phyloP scores from a whole-genome alignment of 306 rosid species.

The Elaeagnus macrophylla region DNA sequence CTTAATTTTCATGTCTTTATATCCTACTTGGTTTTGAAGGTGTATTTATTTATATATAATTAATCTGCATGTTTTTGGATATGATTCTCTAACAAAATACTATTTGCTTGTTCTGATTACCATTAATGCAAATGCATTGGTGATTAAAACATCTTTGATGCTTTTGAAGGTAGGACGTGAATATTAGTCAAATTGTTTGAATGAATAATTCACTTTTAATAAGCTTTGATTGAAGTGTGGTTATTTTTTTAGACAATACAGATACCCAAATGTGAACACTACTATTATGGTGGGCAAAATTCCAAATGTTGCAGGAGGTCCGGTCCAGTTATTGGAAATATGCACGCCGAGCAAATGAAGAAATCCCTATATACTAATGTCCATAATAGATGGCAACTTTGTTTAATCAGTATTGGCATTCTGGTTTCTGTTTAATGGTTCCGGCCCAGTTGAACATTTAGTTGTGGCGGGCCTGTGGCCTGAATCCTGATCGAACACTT shows the following conservation, averaged over 20 bases:
- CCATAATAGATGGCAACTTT: too few species aligned
- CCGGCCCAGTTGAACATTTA: too few species aligned
- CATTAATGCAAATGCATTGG: background rate
- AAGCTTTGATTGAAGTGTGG: background rate
- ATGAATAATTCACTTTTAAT: background rate
- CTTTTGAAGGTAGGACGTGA: conserved; percentile 25
- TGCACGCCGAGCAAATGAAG: too few species aligned
- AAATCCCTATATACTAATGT: too few species aligned
- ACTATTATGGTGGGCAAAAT: conserved; percentile 13
- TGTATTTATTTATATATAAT: too few species aligned
- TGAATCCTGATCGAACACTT: too few species aligned
- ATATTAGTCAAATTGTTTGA: conserved; percentile 10
- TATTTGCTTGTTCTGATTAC: background rate
- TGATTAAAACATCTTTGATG: background rate
- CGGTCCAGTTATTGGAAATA: conserved; percentile 18
- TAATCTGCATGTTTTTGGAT: background rate
- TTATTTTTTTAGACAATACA: conserved; percentile 2
- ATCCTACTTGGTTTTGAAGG: too few species aligned
- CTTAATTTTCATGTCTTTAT: too few species aligned
- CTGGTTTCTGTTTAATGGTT: too few species aligned
- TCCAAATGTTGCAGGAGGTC: conserved; percentile 13
- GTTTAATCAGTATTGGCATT: too few species aligned
- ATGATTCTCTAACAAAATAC: background rate
- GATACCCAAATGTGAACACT: conserved; percentile 16
- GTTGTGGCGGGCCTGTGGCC: too few species aligned